Evolutionary conservation across 129 eudicot species (phyloP).

Genomic region (Heracleum sosnowskyi): DNA sequence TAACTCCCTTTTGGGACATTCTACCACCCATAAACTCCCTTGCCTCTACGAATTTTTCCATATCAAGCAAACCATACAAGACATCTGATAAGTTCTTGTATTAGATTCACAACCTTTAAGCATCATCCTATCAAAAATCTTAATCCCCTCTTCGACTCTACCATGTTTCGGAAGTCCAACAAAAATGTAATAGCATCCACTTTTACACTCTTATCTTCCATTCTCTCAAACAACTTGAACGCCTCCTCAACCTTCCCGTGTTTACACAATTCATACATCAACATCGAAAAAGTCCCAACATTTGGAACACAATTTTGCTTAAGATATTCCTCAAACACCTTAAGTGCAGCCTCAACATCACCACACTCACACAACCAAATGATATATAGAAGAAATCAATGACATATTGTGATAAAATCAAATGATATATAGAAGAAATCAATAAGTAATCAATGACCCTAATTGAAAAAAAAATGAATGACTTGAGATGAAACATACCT

Average conservation of each 20-base stretch:
- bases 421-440: no score
- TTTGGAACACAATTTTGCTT: conserved; percentile 43
- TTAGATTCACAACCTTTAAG: conserved; percentile 73
- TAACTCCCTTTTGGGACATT: conserved; percentile 38
- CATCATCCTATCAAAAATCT: conserved; percentile 44
- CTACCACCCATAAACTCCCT: conserved; percentile 26
- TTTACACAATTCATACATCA: conserved; percentile 63
- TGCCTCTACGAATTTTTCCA: conserved; percentile 36
- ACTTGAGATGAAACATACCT: no score
- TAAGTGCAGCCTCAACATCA: conserved; percentile 44
- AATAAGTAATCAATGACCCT: no score
- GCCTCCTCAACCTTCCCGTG: conserved; percentile 53
- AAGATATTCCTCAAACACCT: conserved; percentile 78
- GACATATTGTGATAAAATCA: no score
- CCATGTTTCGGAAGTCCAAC: conserved; percentile 61
- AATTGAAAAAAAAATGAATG: no score
- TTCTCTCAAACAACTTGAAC: conserved; percentile 38
- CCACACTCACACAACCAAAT: conserved; percentile 52
- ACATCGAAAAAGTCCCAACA: conserved; percentile 54
- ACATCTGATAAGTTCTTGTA: conserved; percentile 71
- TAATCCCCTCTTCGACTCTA: conserved; percentile 41
- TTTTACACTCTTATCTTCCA: conserved; percentile 52
- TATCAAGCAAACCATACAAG: conserved; percentile 56
- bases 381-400: no score
- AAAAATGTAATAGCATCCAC: conserved; percentile 49